Evolutionary conservation across 176 grass and related monocot genomes (phyloP), one percentile per base, ranked within the genome.

Genomic region (Pontederia paniculata): DNA sequence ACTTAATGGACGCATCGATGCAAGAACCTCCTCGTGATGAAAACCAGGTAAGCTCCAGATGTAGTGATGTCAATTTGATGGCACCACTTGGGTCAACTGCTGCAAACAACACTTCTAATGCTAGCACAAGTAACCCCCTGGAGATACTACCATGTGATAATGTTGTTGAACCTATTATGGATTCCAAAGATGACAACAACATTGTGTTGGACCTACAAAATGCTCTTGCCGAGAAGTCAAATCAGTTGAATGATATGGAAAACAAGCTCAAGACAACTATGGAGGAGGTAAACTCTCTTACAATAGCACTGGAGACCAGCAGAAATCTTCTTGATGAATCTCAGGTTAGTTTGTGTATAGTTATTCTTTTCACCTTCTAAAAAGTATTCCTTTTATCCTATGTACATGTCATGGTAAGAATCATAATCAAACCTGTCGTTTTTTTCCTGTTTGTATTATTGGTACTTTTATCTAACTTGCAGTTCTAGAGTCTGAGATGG

Each of bases 311-410:
- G 70, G 80, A 98, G 50, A 73, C 82, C 22, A 75, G 62, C 10
- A 49, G 20, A 45, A 85, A 75, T 77, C 86, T 80, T 63, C 94
- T 93, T 70, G 87, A 98, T 37, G 94, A 98, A 68, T 93, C 94
- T 76, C 94, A 98, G 80, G 94, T 98, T 73, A 77, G 57, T 23
- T 63, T 21, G 44, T 62, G 9, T 17, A 62, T 21, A 45, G 12
- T 9, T 2, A 5, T 16, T 4, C n/a, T 4, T 0, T 42, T n/a
- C n/a, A n/a, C n/a, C n/a, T n/a, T n/a, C 31, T 42, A 44, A 16
- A 15, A 44, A 15, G 44, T 44, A 6, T 37, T 37, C 7, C 28
- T 37, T 37, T 37, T 37, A 37, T 37, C 28, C n/a, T n/a, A n/a
- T n/a, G n/a, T n/a, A n/a, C n/a, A n/a, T n/a, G n/a, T n/a, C n/a